phyloP scores from a whole-genome alignment of 2,329 filamentous ascomycete species.

The Cladosporium sp. region DNA sequence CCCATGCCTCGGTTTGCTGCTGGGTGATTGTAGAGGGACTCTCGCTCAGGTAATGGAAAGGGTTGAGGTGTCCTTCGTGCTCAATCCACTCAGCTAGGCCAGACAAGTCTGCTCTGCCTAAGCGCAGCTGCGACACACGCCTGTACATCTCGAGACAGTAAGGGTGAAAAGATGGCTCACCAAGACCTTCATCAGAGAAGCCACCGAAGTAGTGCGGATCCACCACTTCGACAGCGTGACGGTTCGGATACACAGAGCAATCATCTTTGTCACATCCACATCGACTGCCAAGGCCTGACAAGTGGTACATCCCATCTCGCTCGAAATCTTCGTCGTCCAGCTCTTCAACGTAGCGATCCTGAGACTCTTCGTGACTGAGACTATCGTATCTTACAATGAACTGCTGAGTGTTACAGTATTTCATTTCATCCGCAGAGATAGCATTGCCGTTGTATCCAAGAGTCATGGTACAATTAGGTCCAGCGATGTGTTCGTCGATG shows the following conservation, averaged over 20 bases:
- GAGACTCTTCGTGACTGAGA: neutral
- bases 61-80: no score
- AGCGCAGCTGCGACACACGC: neutral
- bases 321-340: constrained; percentile 14
- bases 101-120: neutral
- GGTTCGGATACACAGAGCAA: neutral
- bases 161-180: constrained; percentile 17
- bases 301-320: neutral
- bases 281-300: constrained; percentile 9
- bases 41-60: no score
- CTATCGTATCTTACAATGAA: constrained; percentile 10
- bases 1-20: neutral
- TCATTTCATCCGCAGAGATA: constrained; percentile 16
- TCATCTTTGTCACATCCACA: neutral
- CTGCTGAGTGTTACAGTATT: constrained; percentile 12
- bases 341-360: neutral
- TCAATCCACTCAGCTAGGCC: constrained; percentile 12
- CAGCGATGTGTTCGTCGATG: neutral
- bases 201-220: neutral
- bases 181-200: neutral
- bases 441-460: constrained; percentile 6
- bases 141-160: constrained; percentile 16
- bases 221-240: constrained; percentile 5
- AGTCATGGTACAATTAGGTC: neutral
- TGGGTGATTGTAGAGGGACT: neutral